These are phyloP conservation scores for Fusarium citri DNA, from an alignment of 2,329 filamentous ascomycete genomes.

Conservation along the genomic window DNA sequence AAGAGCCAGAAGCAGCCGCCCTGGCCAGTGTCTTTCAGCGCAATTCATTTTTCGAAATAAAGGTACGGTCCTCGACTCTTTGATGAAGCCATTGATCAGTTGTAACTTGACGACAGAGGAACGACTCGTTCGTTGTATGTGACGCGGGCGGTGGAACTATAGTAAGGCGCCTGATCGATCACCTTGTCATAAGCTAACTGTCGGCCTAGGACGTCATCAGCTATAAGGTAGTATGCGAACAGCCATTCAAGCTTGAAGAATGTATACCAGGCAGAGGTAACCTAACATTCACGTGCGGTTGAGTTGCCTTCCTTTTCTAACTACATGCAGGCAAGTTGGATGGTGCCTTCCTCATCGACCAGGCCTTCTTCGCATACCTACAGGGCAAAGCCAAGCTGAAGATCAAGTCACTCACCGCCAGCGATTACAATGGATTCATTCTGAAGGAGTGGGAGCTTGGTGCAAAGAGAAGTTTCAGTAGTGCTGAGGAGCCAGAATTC, in stretches of 20 bases:
- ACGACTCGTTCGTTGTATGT: neutral
- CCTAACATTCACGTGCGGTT: too few relatives aligned
- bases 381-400: neutral
- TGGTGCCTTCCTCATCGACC: neutral
- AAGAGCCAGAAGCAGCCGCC: slow-evolving; percentile 3
- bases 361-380: neutral
- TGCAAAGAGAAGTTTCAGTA: neutral
- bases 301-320: neutral
- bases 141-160: slow-evolving; percentile 1
- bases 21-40: neutral
- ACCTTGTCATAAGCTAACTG: neutral
- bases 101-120: neutral
- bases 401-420: neutral
- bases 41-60: neutral
- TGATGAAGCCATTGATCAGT: too few relatives aligned
- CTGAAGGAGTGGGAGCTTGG: neutral
- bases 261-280: neutral
- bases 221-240: neutral
- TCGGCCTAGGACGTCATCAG: neutral
- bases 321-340: neutral
- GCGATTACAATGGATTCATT: neutral
- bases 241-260: neutral
- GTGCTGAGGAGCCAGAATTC: neutral
- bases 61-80: neutral
- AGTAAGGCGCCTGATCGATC: neutral